Conservation (phyloP, 345 rosid genomes). For the Passiflora organensis region DNA sequence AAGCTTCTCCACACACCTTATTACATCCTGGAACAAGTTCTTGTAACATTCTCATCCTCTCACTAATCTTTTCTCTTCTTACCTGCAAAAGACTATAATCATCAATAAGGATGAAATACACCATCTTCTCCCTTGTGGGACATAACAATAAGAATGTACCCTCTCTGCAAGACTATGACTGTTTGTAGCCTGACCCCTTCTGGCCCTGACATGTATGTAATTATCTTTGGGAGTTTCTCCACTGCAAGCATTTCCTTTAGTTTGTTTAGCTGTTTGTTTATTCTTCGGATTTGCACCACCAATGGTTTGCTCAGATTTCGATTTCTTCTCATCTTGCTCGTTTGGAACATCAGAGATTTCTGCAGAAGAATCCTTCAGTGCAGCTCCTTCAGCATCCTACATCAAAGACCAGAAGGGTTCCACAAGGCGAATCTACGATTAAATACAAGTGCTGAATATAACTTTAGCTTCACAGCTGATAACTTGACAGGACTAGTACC, state of each 20-base stretch:
- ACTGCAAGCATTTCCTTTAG: conserved; percentile 55
- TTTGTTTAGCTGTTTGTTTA: conserved; percentile 44
- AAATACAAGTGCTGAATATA: conserved; percentile 1
- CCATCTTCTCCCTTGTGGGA: neutral
- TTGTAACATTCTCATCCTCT: conserved; percentile 93
- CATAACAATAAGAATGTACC: conserved; percentile 35
- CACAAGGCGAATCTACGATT: neutral
- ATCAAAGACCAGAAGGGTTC: conserved; percentile 12
- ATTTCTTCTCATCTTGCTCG: conserved; percentile 61
- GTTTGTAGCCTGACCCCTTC: conserved; percentile 96
- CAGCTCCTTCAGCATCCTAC: conserved; percentile 51
- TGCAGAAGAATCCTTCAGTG: conserved; percentile 40
- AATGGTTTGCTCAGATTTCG: conserved; percentile 40
- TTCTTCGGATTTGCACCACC: conserved; percentile 36
- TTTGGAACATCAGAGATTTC: conserved; percentile 33
- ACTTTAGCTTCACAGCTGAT: neutral
- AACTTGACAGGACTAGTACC: conserved; percentile 33
- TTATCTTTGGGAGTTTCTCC: conserved; percentile 70
- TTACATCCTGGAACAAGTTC: conserved; percentile 98
- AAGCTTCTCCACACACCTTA: conserved; percentile 47
- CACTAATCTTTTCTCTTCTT: conserved; percentile 95
- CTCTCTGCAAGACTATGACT: conserved; percentile 98
- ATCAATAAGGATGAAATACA: conserved; percentile 7
- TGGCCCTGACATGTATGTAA: conserved; percentile 89
- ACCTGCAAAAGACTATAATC: conserved; percentile 40